Evolutionary conservation across 495 filamentous ascomycete species (phyloP).

Genomic region (Cercophora sp.): DNA sequence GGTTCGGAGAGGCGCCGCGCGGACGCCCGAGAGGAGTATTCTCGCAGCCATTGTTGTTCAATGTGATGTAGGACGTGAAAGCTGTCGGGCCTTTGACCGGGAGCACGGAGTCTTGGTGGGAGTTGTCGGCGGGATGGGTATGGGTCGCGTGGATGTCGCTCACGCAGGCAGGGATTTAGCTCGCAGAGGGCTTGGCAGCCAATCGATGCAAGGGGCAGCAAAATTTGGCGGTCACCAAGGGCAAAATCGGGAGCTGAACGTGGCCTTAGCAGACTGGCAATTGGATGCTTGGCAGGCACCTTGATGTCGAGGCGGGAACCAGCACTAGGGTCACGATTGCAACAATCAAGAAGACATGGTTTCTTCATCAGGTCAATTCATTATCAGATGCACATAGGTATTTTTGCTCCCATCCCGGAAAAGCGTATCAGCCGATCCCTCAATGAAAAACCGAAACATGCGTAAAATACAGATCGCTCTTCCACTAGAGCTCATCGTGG

Average conservation of each 20-base stretch:
- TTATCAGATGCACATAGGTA: constrained; percentile 27
- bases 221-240: constrained; percentile 18
- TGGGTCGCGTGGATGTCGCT: too few species aligned
- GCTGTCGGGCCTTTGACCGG: background rate
- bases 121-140: too few species aligned
- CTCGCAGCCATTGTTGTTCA: constrained; percentile 51
- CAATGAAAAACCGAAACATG: constrained; percentile 25
- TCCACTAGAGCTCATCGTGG: constrained; percentile 67
- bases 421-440: constrained; percentile 14
- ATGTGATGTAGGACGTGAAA: too few species aligned
- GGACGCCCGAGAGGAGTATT: constrained; percentile 36
- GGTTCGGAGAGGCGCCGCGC: constrained; percentile 27
- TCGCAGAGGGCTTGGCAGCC: background rate
- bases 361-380: constrained; percentile 14
- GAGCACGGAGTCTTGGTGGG: too few species aligned
- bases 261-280: constrained; percentile 2
- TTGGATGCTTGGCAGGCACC: too few species aligned
- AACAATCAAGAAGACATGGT: background rate
- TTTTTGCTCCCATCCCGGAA: constrained; percentile 28
- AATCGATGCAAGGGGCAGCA: constrained; percentile 15
- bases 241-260: constrained; percentile 17
- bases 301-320: background rate
- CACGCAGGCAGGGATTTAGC: background rate
- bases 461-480: constrained; percentile 22
- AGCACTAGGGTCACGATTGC: background rate